Evolutionary conservation across 2,329 filamentous ascomycete species (phyloP).

Genomic region (Dothistroma septosporum): DNA sequence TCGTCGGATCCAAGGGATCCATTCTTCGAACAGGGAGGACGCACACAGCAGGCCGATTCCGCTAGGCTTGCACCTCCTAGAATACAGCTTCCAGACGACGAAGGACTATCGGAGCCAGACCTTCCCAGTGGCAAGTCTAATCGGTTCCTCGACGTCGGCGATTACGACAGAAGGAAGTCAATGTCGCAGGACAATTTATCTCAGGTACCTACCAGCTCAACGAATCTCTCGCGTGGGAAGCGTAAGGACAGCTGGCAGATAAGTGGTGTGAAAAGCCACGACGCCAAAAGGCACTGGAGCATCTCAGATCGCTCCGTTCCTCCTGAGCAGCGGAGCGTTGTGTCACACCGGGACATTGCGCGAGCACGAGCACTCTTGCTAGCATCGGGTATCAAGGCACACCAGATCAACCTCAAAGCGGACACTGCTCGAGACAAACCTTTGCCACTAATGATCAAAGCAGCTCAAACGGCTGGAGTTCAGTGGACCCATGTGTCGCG

Average conservation of each 20-base stretch:
- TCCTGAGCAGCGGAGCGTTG: slow-evolving; percentile 35
- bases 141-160: slow-evolving; percentile 2
- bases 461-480: slow-evolving; percentile 36
- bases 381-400: slow-evolving; percentile 83
- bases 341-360: slow-evolving; percentile 70
- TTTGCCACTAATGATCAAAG: slow-evolving; percentile 36
- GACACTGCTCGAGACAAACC: slow-evolving; percentile 41
- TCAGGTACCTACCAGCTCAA: slow-evolving; percentile 6
- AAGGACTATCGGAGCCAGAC: slow-evolving; percentile 31
- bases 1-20: slow-evolving; percentile 34
- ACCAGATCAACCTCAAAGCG: slow-evolving; percentile 68
- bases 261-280: slow-evolving; percentile 11
- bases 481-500: slow-evolving; percentile 42
- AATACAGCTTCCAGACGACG: slow-evolving; percentile 45
- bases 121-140: slow-evolving; percentile 11
- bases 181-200: slow-evolving; percentile 35
- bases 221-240: slow-evolving; percentile 7
- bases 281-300: slow-evolving; percentile 51
- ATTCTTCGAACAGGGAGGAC: slow-evolving; percentile 42
- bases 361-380: slow-evolving; percentile 73
- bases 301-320: slow-evolving; percentile 47
- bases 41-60: slow-evolving; percentile 33
- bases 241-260: slow-evolving; percentile 3
- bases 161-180: slow-evolving; percentile 29
- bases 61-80: slow-evolving; percentile 46